A percentile compares a stretch with the other conserved stretches of the same genome.
These are phyloP conservation scores for Lachnellula occidentalis DNA, from an alignment of 2,329 filamentous ascomycete genomes.

Conservation along the genomic window DNA sequence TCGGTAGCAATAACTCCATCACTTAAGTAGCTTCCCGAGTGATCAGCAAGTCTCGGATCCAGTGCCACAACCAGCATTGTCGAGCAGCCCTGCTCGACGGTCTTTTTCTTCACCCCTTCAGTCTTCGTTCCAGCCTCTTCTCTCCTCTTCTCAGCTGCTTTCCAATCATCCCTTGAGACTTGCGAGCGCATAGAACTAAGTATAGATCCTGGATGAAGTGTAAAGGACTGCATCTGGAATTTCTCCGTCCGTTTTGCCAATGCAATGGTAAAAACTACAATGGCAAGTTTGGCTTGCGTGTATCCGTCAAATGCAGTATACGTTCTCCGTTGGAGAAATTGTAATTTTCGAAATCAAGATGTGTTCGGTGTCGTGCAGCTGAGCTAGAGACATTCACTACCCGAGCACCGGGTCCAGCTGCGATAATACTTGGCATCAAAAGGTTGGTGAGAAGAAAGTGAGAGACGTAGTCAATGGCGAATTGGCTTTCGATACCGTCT, in stretches of 20 bases:
- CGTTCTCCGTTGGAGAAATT: slow-evolving; percentile 20
- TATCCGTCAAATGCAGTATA: slow-evolving; percentile 33
- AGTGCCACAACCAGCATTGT: slow-evolving; percentile 36
- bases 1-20: slow-evolving; percentile 6
- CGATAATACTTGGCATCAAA: slow-evolving; percentile 27
- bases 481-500: slow-evolving; percentile 47
- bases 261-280: slow-evolving; percentile 31
- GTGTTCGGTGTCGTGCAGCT: slow-evolving; percentile 32
- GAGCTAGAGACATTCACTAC: slow-evolving; percentile 27
- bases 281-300: slow-evolving; percentile 34
- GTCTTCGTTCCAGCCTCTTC: neutral
- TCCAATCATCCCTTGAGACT: neutral
- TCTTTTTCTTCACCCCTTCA: slow-evolving; percentile 6
- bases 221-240: slow-evolving; percentile 22
- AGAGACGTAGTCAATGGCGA: slow-evolving; percentile 48
- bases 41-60: slow-evolving; percentile 30
- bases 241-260: slow-evolving; percentile 24
- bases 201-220: slow-evolving; percentile 28
- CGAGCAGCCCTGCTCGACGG: slow-evolving; percentile 13
- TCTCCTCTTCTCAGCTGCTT: neutral
- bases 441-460: slow-evolving; percentile 50
- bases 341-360: slow-evolving; percentile 31
- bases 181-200: slow-evolving; percentile 4
- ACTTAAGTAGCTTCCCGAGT: slow-evolving; percentile 5
- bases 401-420: slow-evolving; percentile 1